Evolutionary conservation across 495 filamentous ascomycete genomes (phyloP).

Genomic region (Penicillium simplicissimum): DNA sequence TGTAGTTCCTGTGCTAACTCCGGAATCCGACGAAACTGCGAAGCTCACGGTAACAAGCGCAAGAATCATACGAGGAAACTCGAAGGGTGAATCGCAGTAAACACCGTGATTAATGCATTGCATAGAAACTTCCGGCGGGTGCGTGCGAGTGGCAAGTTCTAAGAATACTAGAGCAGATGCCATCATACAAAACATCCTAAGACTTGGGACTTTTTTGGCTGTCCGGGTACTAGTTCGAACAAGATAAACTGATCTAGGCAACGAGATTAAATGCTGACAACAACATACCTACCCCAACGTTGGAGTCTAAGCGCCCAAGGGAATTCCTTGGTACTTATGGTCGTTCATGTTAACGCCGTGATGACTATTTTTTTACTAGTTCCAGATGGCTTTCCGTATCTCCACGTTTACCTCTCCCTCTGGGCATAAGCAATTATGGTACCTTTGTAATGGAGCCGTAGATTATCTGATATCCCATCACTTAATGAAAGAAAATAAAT

Average conservation of each 20-base stretch:
- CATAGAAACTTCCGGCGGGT: conserved; percentile 11
- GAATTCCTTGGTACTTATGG: not conserved
- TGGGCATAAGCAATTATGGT: not conserved
- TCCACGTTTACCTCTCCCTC: not conserved
- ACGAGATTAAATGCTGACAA: conserved; percentile 4
- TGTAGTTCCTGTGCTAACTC: no score
- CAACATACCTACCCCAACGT: not conserved
- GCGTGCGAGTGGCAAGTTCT: conserved; percentile 21
- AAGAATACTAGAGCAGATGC: conserved; percentile 14
- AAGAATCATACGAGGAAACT: no score
- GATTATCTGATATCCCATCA: not conserved
- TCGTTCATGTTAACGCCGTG: no score
- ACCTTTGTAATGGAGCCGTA: no score
- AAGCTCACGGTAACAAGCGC: no score
- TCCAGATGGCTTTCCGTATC: not conserved
- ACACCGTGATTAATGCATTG: no score
- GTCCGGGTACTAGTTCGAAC: not conserved
- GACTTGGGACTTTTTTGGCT: not conserved
- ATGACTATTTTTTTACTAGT: no score
- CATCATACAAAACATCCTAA: not conserved
- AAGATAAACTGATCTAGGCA: conserved; percentile 6
- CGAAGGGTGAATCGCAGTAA: no score
- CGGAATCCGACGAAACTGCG: no score
- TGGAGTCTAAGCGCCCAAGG: not conserved
- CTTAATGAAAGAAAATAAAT: not conserved